A percentile compares a stretch with the other conserved stretches of the same genome.
phyloP scores from a whole-genome alignment of 2,329 filamentous ascomycete genomes.

The Pseudodiploospora longispora region DNA sequence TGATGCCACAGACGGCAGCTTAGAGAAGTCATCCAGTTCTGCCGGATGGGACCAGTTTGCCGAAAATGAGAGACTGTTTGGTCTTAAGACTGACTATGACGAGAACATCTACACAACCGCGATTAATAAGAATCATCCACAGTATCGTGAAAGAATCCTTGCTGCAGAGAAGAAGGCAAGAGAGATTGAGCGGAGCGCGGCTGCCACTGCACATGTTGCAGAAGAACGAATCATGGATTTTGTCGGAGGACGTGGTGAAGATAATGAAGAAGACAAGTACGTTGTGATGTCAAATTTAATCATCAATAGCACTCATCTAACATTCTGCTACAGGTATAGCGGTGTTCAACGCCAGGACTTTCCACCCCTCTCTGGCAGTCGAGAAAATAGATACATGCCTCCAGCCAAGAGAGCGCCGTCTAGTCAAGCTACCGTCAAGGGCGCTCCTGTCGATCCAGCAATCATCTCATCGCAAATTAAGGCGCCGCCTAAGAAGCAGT shows the following conservation, averaged over 20 bases:
- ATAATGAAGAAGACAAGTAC: slow-evolving; percentile 89
- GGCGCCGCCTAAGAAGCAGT: slow-evolving; percentile 31
- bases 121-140: slow-evolving; percentile 76
- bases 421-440: slow-evolving; percentile 62
- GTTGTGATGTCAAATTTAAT: slow-evolving; percentile 10
- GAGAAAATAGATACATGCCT: slow-evolving; percentile 74
- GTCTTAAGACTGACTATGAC: slow-evolving; percentile 81
- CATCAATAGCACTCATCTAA: slow-evolving; percentile 11
- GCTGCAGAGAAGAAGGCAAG: slow-evolving; percentile 76
- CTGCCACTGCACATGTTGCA: slow-evolving; percentile 73
- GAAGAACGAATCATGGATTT: slow-evolving; percentile 77
- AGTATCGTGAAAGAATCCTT: slow-evolving; percentile 70
- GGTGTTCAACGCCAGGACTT: slow-evolving; percentile 76
- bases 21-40: slow-evolving; percentile 51
- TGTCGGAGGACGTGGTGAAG: slow-evolving; percentile 57
- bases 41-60: slow-evolving; percentile 88
- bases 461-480: slow-evolving; percentile 83
- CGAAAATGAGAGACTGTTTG: slow-evolving; percentile 79
- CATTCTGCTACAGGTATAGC: slow-evolving; percentile 58
- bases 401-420: slow-evolving; percentile 78
- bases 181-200: slow-evolving; percentile 73
- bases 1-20: slow-evolving; percentile 58
- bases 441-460: slow-evolving; percentile 75
- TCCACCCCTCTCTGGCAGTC: slow-evolving; percentile 48
- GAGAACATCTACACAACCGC: slow-evolving; percentile 91